These are phyloP conservation scores for Irpex rosettiformis DNA, from an alignment of 1,284 basidiomycete genomes.

Conservation along the genomic window DNA sequence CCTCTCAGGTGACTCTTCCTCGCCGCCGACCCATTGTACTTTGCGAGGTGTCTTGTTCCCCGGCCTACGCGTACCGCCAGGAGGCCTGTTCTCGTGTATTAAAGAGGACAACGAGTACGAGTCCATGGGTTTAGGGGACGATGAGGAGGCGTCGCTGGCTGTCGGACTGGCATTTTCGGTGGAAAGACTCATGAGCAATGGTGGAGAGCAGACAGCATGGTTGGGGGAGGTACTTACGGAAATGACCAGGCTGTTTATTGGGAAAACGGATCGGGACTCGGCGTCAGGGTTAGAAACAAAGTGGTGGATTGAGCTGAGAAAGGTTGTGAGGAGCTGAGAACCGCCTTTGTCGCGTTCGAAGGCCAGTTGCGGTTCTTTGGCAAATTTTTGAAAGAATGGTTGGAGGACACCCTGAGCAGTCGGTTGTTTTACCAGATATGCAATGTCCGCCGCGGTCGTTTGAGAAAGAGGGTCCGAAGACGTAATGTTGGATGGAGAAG, in stretches of 20 bases:
- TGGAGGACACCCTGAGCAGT: not conserved
- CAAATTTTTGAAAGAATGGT: not conserved
- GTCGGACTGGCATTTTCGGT: not conserved
- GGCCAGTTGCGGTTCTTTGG: not conserved
- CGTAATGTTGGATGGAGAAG: not conserved
- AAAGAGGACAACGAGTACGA: not conserved
- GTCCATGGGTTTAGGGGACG: not conserved
- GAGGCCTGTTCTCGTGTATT: conserved; percentile 11
- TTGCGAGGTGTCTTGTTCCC: conserved; percentile 43
- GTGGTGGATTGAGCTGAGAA: not conserved
- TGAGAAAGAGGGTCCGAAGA: conserved; percentile 1
- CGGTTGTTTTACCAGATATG: not conserved
- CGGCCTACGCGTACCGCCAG: conserved; percentile 26
- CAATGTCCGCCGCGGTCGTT: not conserved
- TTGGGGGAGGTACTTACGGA: no score
- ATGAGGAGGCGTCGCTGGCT: not conserved
- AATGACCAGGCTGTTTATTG: no score
- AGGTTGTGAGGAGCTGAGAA: not conserved
- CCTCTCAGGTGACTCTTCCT: conserved; percentile 11
- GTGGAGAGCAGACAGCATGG: no score
- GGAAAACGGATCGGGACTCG: no score
- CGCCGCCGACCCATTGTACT: conserved; percentile 41
- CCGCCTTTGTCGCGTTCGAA: not conserved
- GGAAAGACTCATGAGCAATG: not conserved
- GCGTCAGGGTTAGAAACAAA: not conserved